phyloP scores from a whole-genome alignment of 768 basidiomycete species.

The Termitomyces sp. region DNA sequence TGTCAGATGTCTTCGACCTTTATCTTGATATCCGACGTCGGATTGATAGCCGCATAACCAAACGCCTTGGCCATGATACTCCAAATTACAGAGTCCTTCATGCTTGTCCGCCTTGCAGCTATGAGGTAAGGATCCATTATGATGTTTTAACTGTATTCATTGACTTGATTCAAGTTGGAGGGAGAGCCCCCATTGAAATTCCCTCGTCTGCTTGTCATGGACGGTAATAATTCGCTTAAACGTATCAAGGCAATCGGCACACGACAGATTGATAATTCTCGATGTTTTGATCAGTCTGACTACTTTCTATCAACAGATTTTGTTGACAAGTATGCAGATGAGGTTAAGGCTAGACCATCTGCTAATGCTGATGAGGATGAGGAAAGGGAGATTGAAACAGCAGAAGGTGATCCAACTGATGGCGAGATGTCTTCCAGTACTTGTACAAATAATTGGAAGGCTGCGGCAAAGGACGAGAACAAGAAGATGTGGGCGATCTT shows the following conservation, averaged over 20 bases:
- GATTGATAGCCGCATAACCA: neutral
- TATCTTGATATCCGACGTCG: neutral
- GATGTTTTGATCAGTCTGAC: slow-evolving; percentile 13
- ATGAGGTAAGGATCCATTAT: no score
- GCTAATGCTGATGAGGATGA: no score
- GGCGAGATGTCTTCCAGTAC: no score
- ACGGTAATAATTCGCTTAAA: slow-evolving; percentile 25
- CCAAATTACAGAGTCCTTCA: neutral
- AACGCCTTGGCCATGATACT: neutral
- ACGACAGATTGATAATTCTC: slow-evolving; percentile 12
- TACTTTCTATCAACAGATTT: slow-evolving; percentile 18
- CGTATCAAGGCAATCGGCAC: slow-evolving; percentile 14
- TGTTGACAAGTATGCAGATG: slow-evolving; percentile 25
- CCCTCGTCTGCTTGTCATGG: slow-evolving; percentile 12
- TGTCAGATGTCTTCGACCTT: neutral
- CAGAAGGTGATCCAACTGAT: no score
- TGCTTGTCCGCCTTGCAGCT: no score
- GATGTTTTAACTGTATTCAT: no score
- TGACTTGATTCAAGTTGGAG: slow-evolving; percentile 14
- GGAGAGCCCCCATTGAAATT: slow-evolving; percentile 22
- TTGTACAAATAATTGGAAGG: no score
- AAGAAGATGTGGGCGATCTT: no score
- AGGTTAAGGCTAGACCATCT: slow-evolving; percentile 16
- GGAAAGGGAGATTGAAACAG: no score
- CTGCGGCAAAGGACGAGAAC: no score